Conservation (phyloP, 371 early-diverging fungal genomes). For the Mucor indicus region DNA sequence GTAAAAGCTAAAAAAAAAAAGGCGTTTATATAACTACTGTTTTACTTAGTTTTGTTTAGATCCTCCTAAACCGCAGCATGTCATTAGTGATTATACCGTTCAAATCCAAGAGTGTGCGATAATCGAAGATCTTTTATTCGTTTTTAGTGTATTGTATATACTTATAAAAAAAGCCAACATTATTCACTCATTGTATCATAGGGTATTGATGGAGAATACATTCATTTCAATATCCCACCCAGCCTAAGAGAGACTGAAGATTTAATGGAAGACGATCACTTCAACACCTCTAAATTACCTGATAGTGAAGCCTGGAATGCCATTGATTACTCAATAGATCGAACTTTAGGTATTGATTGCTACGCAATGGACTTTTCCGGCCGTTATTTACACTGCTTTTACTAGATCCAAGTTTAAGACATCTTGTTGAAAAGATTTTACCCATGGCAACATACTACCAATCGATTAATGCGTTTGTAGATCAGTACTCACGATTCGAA, state of each 20-base stretch:
- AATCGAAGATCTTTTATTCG: slow-evolving; percentile 85
- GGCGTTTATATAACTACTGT: neutral
- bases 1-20: neutral
- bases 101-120: slow-evolving; percentile 77
- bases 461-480: slow-evolving; percentile 71
- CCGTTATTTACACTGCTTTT: no score
- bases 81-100: slow-evolving; percentile 24
- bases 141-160: slow-evolving; percentile 65
- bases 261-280: slow-evolving; percentile 20
- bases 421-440: slow-evolving; percentile 71
- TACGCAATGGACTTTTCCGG: no score
- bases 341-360: slow-evolving; percentile 51
- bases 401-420: slow-evolving; percentile 75
- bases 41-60: no score
- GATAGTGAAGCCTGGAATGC: slow-evolving; percentile 26
- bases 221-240: slow-evolving; percentile 42
- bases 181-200: slow-evolving; percentile 31
- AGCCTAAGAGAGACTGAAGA: slow-evolving; percentile 9
- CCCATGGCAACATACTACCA: slow-evolving; percentile 75
- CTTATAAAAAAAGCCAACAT: neutral
- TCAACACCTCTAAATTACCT: slow-evolving; percentile 10
- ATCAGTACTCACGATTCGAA: slow-evolving; percentile 68
- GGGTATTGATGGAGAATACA: slow-evolving; percentile 85
- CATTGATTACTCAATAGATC: slow-evolving; percentile 43
- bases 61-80: no score